Conservation (phyloP, 192 early-diverging fungal genomes). For the Coemansia sp. region DNA sequence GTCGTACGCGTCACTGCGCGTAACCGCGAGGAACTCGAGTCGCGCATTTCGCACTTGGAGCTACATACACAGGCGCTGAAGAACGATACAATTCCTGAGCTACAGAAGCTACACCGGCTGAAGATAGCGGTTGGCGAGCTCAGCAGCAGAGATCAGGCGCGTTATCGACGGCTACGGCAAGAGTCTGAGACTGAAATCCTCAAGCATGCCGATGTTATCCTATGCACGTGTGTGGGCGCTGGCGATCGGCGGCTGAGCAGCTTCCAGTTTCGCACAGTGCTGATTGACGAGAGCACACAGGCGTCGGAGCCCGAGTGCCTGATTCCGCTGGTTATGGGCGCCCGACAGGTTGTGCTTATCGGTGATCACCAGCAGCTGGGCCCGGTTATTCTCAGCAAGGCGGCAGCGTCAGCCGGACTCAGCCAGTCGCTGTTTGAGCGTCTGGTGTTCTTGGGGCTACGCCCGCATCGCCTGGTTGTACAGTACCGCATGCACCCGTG, state of each 20-base stretch:
- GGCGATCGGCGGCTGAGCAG: conserved; percentile 90
- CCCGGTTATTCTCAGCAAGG: conserved; percentile 97
- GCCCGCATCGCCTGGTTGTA: conserved; percentile 94
- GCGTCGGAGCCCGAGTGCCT: conserved; percentile 95
- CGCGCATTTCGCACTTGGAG: conserved; percentile 89
- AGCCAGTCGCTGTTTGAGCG: conserved; percentile 97
- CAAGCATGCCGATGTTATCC: conserved; percentile 91
- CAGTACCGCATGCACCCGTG: conserved; percentile 99
- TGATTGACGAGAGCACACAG: conserved; percentile 98
- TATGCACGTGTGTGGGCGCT: conserved; percentile 96
- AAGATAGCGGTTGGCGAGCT: conserved; percentile 91
- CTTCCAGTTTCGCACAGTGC: conserved; percentile 88
- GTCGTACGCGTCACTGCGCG: conserved; percentile 94
- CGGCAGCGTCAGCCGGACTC: conserved; percentile 89
- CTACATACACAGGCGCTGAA: conserved; percentile 96
- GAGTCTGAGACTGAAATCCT: conserved; percentile 92
- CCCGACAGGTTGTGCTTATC: conserved; percentile 94
- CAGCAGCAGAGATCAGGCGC: conserved; percentile 80
- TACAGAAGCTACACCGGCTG: conserved; percentile 87
- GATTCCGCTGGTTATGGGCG: conserved; percentile 96
- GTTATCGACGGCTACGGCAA: conserved; percentile 78
- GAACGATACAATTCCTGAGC: conserved; percentile 90
- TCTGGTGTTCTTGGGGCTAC: conserved; percentile 84
- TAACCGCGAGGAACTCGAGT: conserved; percentile 90
- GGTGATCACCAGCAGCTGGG: conserved; percentile 99